These are phyloP conservation scores for Kokia cookei DNA, from an alignment of 441 rosid species.

Conservation along the genomic window DNA sequence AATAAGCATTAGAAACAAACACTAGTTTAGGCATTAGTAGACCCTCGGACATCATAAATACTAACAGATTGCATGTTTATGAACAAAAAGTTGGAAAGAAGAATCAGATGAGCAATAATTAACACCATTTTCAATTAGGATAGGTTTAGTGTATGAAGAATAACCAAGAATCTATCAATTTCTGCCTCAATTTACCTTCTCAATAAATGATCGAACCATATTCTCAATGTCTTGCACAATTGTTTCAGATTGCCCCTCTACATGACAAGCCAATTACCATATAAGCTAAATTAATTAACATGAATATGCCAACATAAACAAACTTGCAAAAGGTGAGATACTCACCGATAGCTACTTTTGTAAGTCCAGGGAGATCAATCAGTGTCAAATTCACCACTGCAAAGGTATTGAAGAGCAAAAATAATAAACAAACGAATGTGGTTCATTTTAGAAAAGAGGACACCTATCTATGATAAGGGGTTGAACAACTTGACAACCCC, in stretches of 20 bases:
- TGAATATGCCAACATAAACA: not conserved
- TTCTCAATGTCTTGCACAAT: constrained; percentile 83
- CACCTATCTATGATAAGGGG: not conserved
- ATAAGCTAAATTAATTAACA: not conserved
- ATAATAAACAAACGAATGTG: not conserved
- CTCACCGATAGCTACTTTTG: constrained; percentile 96
- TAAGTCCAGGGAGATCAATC: constrained; percentile 94
- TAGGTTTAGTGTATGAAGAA: not conserved
- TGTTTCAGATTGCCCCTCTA: constrained; percentile 89
- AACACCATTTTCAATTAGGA: not conserved
- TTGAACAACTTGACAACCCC: not conserved
- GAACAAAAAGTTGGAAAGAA: not conserved
- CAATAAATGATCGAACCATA: constrained; percentile 81
- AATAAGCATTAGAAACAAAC: constrained; percentile 1
- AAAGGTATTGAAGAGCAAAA: not conserved
- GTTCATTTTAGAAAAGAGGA: not conserved
- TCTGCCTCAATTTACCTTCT: constrained; percentile 54
- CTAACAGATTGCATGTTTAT: not conserved
- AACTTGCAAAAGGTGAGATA: not conserved
- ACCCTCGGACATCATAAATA: not conserved
- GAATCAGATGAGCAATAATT: not conserved
- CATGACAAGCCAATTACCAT: constrained; percentile 16
- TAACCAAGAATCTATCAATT: not conserved
- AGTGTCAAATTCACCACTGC: constrained; percentile 94
- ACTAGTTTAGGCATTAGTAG: not conserved